phyloP scores from a whole-genome alignment of 73 alveolate genomes.

The Paramecium pentaurelia region DNA sequence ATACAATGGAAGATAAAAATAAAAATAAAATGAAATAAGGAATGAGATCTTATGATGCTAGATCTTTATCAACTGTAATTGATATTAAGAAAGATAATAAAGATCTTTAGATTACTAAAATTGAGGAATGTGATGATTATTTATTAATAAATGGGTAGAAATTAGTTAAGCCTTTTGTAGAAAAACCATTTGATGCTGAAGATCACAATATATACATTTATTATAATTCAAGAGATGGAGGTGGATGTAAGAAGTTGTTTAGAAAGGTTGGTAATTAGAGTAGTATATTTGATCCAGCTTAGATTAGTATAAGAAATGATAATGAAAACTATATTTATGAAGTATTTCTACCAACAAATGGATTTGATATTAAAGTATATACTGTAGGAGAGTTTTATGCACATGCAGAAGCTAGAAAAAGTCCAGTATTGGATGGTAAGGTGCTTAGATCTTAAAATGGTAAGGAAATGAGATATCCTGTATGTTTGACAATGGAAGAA shows the following conservation, averaged over 20 bases:
- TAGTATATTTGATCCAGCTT: constrained; percentile 39
- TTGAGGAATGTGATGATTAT: constrained; percentile 58
- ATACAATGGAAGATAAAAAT: not conserved
- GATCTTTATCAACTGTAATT: not conserved
- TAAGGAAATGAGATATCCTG: constrained; percentile 98
- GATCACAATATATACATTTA: constrained; percentile 93
- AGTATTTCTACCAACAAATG: constrained; percentile 76
- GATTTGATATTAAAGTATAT: constrained; percentile 97
- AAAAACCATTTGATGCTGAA: constrained; percentile 97
- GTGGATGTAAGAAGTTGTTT: constrained; percentile 94
- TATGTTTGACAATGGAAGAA: constrained; percentile 89
- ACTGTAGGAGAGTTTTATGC: constrained; percentile 95
- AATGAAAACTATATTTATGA: constrained; percentile 87
- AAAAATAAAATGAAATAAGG: not conserved
- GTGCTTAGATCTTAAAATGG: constrained; percentile 93
- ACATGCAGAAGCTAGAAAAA: constrained; percentile 98
- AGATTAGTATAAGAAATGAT: constrained; percentile 81
- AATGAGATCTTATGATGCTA: constrained; percentile 45
- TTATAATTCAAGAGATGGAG: constrained; percentile 91
- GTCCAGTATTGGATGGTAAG: constrained; percentile 93
- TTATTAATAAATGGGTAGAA: constrained; percentile 54
- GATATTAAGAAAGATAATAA: not conserved
- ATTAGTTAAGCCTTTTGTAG: constrained; percentile 91
- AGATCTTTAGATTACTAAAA: not conserved
- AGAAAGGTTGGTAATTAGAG: constrained; percentile 79